Base-by-base conservation (phyloP, 2,329 filamentous ascomycete species). In the Exophiala xenobiotica region DNA sequence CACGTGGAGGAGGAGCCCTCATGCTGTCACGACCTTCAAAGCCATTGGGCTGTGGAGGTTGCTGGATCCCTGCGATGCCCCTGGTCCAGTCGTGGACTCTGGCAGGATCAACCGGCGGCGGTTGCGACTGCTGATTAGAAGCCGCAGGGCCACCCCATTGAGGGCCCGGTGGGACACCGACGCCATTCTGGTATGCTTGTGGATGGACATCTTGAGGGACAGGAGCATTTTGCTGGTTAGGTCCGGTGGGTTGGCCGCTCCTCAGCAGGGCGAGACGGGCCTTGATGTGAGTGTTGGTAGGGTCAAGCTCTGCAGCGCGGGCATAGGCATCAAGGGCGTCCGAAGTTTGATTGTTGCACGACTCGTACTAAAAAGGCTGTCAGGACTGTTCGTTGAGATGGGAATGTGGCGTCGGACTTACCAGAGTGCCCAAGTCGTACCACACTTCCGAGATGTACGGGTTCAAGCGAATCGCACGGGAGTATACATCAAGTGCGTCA, bases 391-490 rank as follows among this genome's bases (percentile, higher is more conserved):
- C 12, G 18, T 23, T 14, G 19, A 24, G 14, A 43, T 9, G 7
- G 37, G 11, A 39, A 22, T 18, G 7, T 16, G 2, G 35, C 12
- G 29, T 29, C 29, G 23, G 27, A 80, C 87, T 77, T 81, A 95
- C 89, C 77, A 99, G 67, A 63, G 93, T 99, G 57, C 93, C 93
- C 31, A 99, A 77, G 70, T 99, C 93, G 70, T 97, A 99, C 93
- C 93, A 99, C 45, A 99, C 93, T 70, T 99, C 93, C 1, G 91
- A 96, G 59, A 99, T 97, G 76, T 95, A 96, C 4, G 93, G 93
- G 68, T 97, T 99, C 63, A 99, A 74, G 49, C 93, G 87, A 64
- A 97, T 99, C 40, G 93, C 93, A 54, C 93, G 88, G 56, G 91
- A 96, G 72, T 97, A 99, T 31, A 93, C 93, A 74, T 99, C 93